phyloP scores from a whole-genome alignment of 495 filamentous ascomycete genomes.

The Cercophora newfieldiana region DNA sequence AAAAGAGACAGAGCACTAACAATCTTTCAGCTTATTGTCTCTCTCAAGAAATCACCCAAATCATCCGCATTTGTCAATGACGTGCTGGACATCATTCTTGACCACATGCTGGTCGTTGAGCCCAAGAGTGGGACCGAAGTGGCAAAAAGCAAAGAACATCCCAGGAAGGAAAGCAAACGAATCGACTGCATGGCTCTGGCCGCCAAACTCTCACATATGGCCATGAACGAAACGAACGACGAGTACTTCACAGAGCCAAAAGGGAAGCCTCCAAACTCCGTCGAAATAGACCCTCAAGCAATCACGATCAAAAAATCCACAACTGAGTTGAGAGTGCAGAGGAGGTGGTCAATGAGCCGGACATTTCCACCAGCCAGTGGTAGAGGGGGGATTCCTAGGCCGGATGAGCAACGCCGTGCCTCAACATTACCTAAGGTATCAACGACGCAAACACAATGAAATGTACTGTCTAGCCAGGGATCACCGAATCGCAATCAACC shows the following conservation, averaged over 20 bases:
- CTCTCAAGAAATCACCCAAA: not conserved
- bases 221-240: not conserved
- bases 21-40: not conserved
- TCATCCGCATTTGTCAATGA: constrained; percentile 6
- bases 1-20: not conserved
- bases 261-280: no score
- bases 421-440: no score
- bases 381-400: no score
- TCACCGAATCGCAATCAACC: no score
- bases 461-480: no score
- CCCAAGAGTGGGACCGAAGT: no score
- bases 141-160: not conserved
- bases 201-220: not conserved
- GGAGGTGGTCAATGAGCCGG: no score
- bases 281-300: not conserved
- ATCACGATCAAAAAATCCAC: not conserved
- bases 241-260: constrained; percentile 5
- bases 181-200: not conserved
- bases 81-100: constrained; percentile 7
- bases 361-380: no score
- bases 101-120: constrained; percentile 13
- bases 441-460: no score
- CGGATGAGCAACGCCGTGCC: no score
- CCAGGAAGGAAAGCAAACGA: no score
- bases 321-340: not conserved